Percentiles rank a stretch among this genome's conserved stretches.
Evolutionary conservation across 805 yeast genomes (phyloP).

Genomic region (Suhomyces pyralidae): DNA sequence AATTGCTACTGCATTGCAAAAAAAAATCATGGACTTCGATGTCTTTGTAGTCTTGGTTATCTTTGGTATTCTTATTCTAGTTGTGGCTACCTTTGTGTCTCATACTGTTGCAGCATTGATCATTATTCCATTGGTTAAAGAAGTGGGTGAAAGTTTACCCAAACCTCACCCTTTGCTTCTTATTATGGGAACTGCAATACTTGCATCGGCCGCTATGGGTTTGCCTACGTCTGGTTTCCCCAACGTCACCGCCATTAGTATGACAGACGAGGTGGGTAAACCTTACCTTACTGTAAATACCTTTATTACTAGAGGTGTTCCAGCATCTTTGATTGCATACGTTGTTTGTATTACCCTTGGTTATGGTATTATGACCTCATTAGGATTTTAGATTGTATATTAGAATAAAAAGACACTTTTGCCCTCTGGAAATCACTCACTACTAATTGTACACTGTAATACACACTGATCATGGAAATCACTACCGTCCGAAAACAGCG

Average conservation of each 20-base stretch:
- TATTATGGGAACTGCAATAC: slow-evolving; percentile 59
- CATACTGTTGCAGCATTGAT: slow-evolving; percentile 97
- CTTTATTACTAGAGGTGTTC: slow-evolving; percentile 88
- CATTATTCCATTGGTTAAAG: slow-evolving; percentile 83
- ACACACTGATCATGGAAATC: no score
- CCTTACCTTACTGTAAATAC: slow-evolving; percentile 84
- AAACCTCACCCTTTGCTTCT: slow-evolving; percentile 84
- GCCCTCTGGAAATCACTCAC: no score
- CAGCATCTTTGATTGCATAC: slow-evolving; percentile 76
- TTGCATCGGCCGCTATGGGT: slow-evolving; percentile 97
- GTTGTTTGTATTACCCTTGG: slow-evolving; percentile 75
- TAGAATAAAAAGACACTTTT: neutral
- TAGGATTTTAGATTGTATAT: slow-evolving; percentile 7
- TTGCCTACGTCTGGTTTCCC: slow-evolving; percentile 97
- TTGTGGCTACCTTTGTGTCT: slow-evolving; percentile 91
- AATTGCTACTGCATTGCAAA: slow-evolving; percentile 44
- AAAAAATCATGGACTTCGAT: slow-evolving; percentile 38
- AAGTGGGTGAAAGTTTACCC: slow-evolving; percentile 73
- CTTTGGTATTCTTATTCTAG: slow-evolving; percentile 71
- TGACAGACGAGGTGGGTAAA: slow-evolving; percentile 88
- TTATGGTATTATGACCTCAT: slow-evolving; percentile 56
- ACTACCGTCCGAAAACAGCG: no score
- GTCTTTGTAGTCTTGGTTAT: slow-evolving; percentile 46
- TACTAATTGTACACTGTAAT: no score
- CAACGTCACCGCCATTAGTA: slow-evolving; percentile 93